Base-by-base conservation (phyloP, 2,329 filamentous ascomycete genomes). In the Sporothrix brunneoviolacea region DNA sequence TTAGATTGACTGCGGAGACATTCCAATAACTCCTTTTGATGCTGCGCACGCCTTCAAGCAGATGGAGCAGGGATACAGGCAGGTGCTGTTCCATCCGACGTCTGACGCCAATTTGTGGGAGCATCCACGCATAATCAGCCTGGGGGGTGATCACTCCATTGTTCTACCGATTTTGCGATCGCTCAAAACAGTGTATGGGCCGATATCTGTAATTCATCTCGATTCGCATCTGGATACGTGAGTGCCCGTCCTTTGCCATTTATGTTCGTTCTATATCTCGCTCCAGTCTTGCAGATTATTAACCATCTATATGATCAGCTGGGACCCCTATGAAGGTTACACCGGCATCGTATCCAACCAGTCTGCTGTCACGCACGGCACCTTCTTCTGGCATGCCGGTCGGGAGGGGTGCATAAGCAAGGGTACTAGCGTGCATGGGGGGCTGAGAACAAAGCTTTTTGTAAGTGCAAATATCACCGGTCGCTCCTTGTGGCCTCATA, bases 381-480 rank as follows among this genome's bases (percentile, higher is more conserved):
- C 88, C 1, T 91, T 91, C 70, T 93, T 93, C 70, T 91, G 84
- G 69, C 86, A 91, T 62, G 88, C 88, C 0, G 70, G 84, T 1
- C 79, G 83, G 66, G 86, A 93, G 63, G 88, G 88, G 2, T 72
- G 88, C 33, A 91, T 93, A 63, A 80, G 88, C 48, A 93, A 88
- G 51, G 86, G 87, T 0, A 82, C 83, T 1, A 84, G 80, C 24
- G 53, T 54, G 5, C 53, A 54, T 28, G 53, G 53, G 15, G 53
- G 53, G 8, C 50, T 54, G n/a, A n/a, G n/a, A n/a, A n/a, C n/a
- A n/a, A n/a, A n/a, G n/a, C n/a, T n/a, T n/a, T n/a, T n/a, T n/a
- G n/a, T n/a, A n/a, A n/a, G n/a, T n/a, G n/a, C n/a, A n/a, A n/a
- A n/a, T n/a, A n/a, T n/a, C n/a, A n/a, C n/a, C n/a, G n/a, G n/a